Evolutionary conservation across 805 yeast species (phyloP).

Genomic region (Clavispora santaluciae): DNA sequence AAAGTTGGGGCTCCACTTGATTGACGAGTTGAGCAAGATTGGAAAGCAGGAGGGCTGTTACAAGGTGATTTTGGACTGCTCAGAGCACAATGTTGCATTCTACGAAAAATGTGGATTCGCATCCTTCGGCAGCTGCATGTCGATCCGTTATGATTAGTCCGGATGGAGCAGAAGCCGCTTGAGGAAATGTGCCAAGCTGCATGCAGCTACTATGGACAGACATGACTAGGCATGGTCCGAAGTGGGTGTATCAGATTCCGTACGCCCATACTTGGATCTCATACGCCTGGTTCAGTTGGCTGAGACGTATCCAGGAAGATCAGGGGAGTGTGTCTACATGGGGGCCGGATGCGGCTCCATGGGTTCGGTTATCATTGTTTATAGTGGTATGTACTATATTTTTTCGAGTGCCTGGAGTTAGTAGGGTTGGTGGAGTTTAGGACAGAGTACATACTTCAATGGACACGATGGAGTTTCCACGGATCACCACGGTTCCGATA

Average conservation of each 20-base stretch:
- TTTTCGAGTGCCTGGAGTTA: conserved; percentile 36
- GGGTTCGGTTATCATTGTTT: no score
- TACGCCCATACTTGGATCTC: no score
- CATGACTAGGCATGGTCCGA: no score
- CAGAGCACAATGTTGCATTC: conserved; percentile 73
- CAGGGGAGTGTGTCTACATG: no score
- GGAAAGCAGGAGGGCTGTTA: conserved; percentile 69
- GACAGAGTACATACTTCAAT: conserved; percentile 48
- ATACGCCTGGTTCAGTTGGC: no score
- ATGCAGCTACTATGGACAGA: no score
- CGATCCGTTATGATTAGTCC: conserved; percentile 36
- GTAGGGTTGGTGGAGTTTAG: conserved; percentile 10
- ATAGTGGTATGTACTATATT: conserved; percentile 5
- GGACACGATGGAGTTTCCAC: conserved; percentile 76
- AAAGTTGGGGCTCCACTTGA: conserved; percentile 66
- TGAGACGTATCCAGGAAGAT: no score
- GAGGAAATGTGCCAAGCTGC: no score
- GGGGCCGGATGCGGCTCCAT: no score
- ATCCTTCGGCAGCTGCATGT: conserved; percentile 68
- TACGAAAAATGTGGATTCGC: conserved; percentile 83
- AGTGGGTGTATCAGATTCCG: no score
- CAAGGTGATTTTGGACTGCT: conserved; percentile 87
- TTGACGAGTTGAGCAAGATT: conserved; percentile 53
- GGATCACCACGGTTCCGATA: conserved; percentile 65
- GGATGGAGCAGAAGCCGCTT: no score